Evolutionary conservation across 768 basidiomycete genomes (phyloP).

Genomic region (Kwoniella bestiolae): DNA sequence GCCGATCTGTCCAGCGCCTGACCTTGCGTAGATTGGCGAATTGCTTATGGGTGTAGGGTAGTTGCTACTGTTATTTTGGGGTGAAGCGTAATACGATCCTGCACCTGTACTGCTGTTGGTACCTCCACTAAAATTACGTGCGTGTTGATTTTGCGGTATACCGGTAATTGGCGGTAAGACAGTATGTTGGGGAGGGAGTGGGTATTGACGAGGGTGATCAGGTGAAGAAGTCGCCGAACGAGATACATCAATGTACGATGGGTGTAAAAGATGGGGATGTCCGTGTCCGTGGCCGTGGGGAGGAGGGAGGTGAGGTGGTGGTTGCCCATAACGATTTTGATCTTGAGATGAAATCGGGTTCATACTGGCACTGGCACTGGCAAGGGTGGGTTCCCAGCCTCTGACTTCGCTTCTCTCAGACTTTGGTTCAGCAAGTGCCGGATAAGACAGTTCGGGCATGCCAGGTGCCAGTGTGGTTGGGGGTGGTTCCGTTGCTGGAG

Average conservation of each 20-base stretch:
- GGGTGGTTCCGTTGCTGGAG: not conserved
- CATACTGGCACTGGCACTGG: not conserved
- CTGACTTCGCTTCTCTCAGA: not conserved
- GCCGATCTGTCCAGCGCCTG: not conserved
- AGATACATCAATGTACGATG: constrained; percentile 1
- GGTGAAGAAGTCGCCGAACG: constrained; percentile 9
- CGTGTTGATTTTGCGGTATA: not conserved
- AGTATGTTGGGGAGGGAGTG: not conserved
- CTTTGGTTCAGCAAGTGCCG: not conserved
- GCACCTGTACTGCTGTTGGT: not conserved
- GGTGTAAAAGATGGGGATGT: constrained; percentile 6
- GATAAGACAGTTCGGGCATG: constrained; percentile 5
- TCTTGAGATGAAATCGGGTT: not conserved
- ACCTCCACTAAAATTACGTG: not conserved
- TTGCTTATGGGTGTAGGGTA: constrained; percentile 11
- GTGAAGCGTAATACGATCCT: not conserved
- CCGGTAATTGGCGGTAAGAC: not conserved
- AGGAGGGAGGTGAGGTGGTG: not conserved
- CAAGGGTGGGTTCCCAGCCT: constrained; percentile 3
- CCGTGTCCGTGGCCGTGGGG: constrained; percentile 1
- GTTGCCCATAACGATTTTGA: not conserved
- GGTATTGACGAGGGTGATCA: constrained; percentile 3
- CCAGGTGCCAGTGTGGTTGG: constrained; percentile 7
- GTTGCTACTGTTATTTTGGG: constrained; percentile 1
- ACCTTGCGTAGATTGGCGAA: not conserved